These are phyloP conservation scores for Stereum hirsutum DNA, from an alignment of 1,284 basidiomycete species.

Conservation along the genomic window DNA sequence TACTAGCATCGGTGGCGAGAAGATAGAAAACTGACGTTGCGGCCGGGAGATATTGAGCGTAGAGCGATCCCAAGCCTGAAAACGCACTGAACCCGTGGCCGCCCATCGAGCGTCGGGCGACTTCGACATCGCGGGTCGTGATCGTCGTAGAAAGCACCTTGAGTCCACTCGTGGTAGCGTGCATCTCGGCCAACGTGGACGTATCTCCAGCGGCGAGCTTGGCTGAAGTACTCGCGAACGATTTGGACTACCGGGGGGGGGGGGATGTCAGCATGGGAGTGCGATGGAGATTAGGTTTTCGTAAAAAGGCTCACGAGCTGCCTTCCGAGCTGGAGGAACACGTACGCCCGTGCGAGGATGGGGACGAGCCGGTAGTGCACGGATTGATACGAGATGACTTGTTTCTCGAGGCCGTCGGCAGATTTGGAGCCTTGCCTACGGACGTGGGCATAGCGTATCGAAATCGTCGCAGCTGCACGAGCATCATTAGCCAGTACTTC, in stretches of 20 bases:
- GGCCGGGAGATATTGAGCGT: slow-evolving; percentile 56
- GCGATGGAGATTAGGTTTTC: no score
- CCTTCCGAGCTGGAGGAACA: slow-evolving; percentile 60
- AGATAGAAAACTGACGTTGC: slow-evolving; percentile 39
- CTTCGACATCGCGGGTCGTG: slow-evolving; percentile 55
- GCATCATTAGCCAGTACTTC: no score
- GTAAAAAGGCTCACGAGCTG: slow-evolving; percentile 42
- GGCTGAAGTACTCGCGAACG: slow-evolving; percentile 39
- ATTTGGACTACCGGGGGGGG: no score
- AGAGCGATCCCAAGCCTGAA: slow-evolving; percentile 55
- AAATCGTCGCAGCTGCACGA: slow-evolving; percentile 51
- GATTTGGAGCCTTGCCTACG: slow-evolving; percentile 57
- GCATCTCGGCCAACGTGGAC: slow-evolving; percentile 58
- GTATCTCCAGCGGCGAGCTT: slow-evolving; percentile 49
- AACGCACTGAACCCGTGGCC: slow-evolving; percentile 74
- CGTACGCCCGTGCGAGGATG: slow-evolving; percentile 59
- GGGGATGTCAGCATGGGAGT: not conserved
- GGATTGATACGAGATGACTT: slow-evolving; percentile 63
- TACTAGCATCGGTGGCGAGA: not conserved
- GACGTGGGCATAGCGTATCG: slow-evolving; percentile 68
- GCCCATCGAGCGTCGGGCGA: slow-evolving; percentile 62
- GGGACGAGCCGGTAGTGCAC: slow-evolving; percentile 65
- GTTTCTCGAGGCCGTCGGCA: slow-evolving; percentile 46
- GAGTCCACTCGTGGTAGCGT: slow-evolving; percentile 62
- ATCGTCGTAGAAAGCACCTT: slow-evolving; percentile 54